phyloP scores from a whole-genome alignment of 2,329 filamentous ascomycete species.

The Sphaerulina vaccinii region DNA sequence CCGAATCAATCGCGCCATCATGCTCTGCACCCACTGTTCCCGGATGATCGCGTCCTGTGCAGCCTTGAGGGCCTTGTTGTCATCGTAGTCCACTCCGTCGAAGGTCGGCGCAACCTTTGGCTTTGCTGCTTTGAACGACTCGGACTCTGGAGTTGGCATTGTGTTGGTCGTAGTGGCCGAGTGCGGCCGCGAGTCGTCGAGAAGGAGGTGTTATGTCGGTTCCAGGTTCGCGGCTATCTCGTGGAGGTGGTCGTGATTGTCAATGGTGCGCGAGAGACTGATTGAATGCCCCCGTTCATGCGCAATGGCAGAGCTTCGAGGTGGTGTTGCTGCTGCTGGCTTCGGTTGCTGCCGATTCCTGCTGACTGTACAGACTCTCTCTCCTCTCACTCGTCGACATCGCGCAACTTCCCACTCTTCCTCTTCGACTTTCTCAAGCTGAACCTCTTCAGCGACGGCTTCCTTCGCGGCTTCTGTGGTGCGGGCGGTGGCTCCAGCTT shows the following conservation, averaged over 20 bases:
- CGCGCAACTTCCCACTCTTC: constrained; percentile 14
- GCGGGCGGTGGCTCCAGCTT: constrained; percentile 10
- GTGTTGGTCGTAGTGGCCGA: constrained; percentile 5
- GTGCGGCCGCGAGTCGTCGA: not conserved
- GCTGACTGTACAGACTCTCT: constrained; percentile 1
- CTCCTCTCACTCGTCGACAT: constrained; percentile 1
- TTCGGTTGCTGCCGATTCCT: not conserved
- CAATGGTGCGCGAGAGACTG: constrained; percentile 6
- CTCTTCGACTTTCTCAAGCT: constrained; percentile 27
- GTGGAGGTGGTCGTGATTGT: not conserved
- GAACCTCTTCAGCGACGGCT: constrained; percentile 24
- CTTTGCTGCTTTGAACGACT: constrained; percentile 78
- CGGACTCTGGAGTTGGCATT: constrained; percentile 84
- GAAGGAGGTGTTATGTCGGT: not conserved
- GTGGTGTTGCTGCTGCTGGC: not conserved
- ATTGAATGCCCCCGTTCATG: not conserved
- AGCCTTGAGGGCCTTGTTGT: constrained; percentile 75
- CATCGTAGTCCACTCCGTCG: constrained; percentile 82
- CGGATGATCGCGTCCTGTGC: constrained; percentile 79
- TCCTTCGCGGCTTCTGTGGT: constrained; percentile 9
- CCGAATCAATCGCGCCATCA: constrained; percentile 81
- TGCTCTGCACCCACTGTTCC: constrained; percentile 85
- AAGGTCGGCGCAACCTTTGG: constrained; percentile 78
- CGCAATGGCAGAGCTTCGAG: not conserved
- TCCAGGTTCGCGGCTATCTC: not conserved